Percentiles rank a stretch among this genome's conserved stretches.
Conservation (phyloP, 371 early-diverging fungal species). For the Mortierella polycephala region DNA sequence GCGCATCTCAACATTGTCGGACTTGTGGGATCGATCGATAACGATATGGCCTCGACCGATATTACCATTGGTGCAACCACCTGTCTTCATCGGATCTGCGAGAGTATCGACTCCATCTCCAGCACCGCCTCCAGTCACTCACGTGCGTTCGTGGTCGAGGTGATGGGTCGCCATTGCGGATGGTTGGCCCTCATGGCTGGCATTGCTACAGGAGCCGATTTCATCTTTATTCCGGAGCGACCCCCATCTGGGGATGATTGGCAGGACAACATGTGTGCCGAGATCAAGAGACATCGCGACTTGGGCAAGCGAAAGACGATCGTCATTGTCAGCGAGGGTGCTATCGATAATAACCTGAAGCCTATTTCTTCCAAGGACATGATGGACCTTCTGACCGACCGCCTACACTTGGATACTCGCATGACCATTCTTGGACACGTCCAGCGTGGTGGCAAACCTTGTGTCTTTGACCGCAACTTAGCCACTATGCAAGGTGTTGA, state of each 20-base stretch:
- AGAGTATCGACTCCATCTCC: conserved; percentile 93
- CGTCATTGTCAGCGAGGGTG: conserved; percentile 98
- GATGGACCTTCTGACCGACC: conserved; percentile 81
- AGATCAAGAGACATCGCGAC: conserved; percentile 78
- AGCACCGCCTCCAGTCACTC: conserved; percentile 97
- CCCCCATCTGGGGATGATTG: conserved; percentile 91
- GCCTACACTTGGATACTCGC: conserved; percentile 92
- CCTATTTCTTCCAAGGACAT: conserved; percentile 92
- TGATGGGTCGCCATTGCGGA: conserved; percentile 99
- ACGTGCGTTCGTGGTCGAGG: conserved; percentile 99
- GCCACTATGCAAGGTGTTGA: conserved; percentile 94
- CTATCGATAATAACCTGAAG: conserved; percentile 90
- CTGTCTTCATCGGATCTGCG: conserved; percentile 97
- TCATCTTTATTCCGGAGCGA: conserved; percentile 97
- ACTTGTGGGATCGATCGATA: conserved; percentile 96
- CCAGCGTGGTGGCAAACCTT: conserved; percentile 98
- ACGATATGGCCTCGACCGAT: conserved; percentile 97
- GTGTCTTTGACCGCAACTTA: conserved; percentile 93
- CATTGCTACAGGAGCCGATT: conserved; percentile 96
- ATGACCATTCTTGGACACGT: conserved; percentile 98
- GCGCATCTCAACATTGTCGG: conserved; percentile 92
- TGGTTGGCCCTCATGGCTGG: conserved; percentile 99
- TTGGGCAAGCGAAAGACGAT: conserved; percentile 92
- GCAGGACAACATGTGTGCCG: conserved; percentile 85
- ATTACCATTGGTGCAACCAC: conserved; percentile 98